Evolutionary conservation across 2,329 filamentous ascomycete genomes (phyloP).

Genomic region (Zymoseptoria tritici): DNA sequence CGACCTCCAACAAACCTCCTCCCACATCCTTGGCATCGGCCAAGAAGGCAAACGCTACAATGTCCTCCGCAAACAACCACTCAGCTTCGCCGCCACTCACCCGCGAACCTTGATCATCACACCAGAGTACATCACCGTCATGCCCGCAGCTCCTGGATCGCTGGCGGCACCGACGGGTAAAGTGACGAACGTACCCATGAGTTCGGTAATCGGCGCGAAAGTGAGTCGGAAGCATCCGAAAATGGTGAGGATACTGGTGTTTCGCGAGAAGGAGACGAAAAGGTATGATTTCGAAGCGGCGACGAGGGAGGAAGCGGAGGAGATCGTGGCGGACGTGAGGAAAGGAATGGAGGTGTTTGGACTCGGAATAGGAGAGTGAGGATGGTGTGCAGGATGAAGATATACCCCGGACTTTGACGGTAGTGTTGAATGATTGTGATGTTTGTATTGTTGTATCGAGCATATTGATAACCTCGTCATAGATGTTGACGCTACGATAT

Average conservation of each 20-base stretch:
- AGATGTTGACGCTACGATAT: too few relatives aligned
- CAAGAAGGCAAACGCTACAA: conserved; percentile 57
- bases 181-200: conserved; percentile 73
- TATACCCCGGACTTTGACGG: background rate
- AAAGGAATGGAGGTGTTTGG: conserved; percentile 16
- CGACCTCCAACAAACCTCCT: conserved; percentile 4
- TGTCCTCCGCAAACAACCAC: conserved; percentile 74
- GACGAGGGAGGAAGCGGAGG: conserved; percentile 62
- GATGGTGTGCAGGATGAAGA: background rate
- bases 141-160: conserved; percentile 47
- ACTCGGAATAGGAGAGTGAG: background rate
- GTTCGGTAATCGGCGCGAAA: conserved; percentile 74
- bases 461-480: too few relatives aligned
- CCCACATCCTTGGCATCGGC: conserved; percentile 37
- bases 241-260: conserved; percentile 73
- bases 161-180: conserved; percentile 46
- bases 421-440: background rate
- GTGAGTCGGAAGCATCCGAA: conserved; percentile 71
- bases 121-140: conserved; percentile 79
- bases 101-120: conserved; percentile 73
- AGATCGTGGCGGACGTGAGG: conserved; percentile 72
- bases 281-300: conserved; percentile 80
- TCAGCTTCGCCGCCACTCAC: conserved; percentile 69
- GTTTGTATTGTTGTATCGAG: too few relatives aligned
- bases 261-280: conserved; percentile 66